Percentiles rank a stretch among this genome's conserved stretches.
These are phyloP conservation scores for Ophiostoma montium DNA, from an alignment of 2,329 filamentous ascomycete species.

Conservation along the genomic window DNA sequence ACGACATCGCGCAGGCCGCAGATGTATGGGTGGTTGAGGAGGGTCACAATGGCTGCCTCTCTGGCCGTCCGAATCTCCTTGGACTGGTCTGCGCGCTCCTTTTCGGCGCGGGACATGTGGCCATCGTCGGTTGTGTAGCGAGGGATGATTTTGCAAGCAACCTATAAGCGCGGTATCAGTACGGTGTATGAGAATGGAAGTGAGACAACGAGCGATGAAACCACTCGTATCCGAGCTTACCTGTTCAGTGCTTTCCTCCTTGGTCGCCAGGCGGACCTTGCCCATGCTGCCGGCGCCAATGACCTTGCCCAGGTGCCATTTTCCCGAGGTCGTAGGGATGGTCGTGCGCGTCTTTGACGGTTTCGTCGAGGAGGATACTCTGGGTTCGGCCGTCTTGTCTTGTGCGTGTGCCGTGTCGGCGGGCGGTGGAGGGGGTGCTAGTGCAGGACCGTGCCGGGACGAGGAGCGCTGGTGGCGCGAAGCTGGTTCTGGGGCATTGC, in stretches of 20 bases:
- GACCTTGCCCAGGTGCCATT: slow-evolving; percentile 92
- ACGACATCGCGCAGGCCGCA: slow-evolving; percentile 93
- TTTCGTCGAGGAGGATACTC: slow-evolving; percentile 31
- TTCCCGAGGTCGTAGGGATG: slow-evolving; percentile 78
- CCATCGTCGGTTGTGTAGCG: slow-evolving; percentile 80
- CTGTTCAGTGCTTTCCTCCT: slow-evolving; percentile 81
- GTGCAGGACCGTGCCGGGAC: slow-evolving; percentile 6
- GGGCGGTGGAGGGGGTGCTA: slow-evolving; percentile 24
- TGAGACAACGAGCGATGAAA: neutral
- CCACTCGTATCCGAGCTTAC: slow-evolving; percentile 29
- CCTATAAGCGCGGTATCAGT: slow-evolving; percentile 32
- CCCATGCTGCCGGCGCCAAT: slow-evolving; percentile 98
- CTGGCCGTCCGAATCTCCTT: slow-evolving; percentile 91
- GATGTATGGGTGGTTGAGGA: slow-evolving; percentile 89
- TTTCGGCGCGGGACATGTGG: slow-evolving; percentile 53
- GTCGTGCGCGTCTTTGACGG: slow-evolving; percentile 55
- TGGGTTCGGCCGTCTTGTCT: slow-evolving; percentile 28
- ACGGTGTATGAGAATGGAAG: slow-evolving; percentile 4
- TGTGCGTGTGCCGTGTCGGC: neutral
- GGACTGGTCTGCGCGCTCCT: slow-evolving; percentile 84
- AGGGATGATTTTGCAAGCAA: slow-evolving; percentile 94
- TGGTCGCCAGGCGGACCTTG: slow-evolving; percentile 91
- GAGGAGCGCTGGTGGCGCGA: slow-evolving; percentile 36
- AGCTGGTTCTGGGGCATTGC: slow-evolving; percentile 30
- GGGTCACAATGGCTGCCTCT: slow-evolving; percentile 89